Percentiles rank a stretch among this genome's conserved stretches.
These are phyloP conservation scores for Podaxis sp. DNA, from an alignment of 768 basidiomycete genomes.

Conservation along the genomic window DNA sequence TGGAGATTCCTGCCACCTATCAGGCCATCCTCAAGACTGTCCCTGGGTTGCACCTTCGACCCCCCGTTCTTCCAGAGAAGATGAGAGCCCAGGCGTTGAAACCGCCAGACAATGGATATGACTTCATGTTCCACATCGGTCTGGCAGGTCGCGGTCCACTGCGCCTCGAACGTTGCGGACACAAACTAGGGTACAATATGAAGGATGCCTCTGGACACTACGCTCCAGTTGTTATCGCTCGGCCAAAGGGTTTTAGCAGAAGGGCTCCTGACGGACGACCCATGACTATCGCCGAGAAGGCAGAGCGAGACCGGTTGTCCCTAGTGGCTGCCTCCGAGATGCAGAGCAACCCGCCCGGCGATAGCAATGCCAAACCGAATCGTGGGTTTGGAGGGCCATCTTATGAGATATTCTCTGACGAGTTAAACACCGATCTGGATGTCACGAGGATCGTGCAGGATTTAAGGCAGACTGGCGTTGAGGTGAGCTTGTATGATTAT, in stretches of 20 bases:
- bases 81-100: slow-evolving; percentile 32
- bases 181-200: slow-evolving; percentile 70
- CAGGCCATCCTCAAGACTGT: slow-evolving; percentile 52
- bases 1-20: slow-evolving; percentile 61
- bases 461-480: slow-evolving; percentile 49
- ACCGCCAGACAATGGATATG: slow-evolving; percentile 53
- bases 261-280: slow-evolving; percentile 30
- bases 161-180: slow-evolving; percentile 63
- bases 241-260: slow-evolving; percentile 41
- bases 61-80: slow-evolving; percentile 49
- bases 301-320: slow-evolving; percentile 21
- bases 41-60: slow-evolving; percentile 60
- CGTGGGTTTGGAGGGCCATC: slow-evolving; percentile 29
- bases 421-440: slow-evolving; percentile 60
- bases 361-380: slow-evolving; percentile 12
- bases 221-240: slow-evolving; percentile 48
- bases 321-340: slow-evolving; percentile 11
- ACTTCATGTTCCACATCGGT: slow-evolving; percentile 72
- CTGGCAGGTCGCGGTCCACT: slow-evolving; percentile 64
- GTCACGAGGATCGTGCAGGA: slow-evolving; percentile 57
- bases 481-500: slow-evolving; percentile 33
- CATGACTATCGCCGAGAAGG: slow-evolving; percentile 26
- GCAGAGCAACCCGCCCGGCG: slow-evolving; percentile 9
- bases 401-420: slow-evolving; percentile 57
- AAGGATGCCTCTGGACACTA: slow-evolving; percentile 61